These are phyloP conservation scores for Amyloporia xantha DNA, from an alignment of 768 basidiomycete species.

Conservation along the genomic window DNA sequence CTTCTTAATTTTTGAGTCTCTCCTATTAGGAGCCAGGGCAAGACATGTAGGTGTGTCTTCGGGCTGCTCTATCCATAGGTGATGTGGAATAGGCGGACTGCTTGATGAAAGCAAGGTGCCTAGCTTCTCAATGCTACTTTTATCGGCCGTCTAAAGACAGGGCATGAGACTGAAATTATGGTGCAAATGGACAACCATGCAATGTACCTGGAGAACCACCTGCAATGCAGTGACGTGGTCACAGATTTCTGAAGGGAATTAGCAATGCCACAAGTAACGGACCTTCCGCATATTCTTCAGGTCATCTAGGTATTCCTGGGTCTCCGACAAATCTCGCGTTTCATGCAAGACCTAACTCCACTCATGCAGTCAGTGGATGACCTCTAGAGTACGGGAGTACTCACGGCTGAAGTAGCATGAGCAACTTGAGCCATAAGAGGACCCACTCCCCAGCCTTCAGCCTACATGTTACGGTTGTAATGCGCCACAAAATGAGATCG, in stretches of 20 bases:
- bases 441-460: slow-evolving; percentile 37
- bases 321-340: slow-evolving; percentile 31
- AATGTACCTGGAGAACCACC: slow-evolving; percentile 35
- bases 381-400: no score
- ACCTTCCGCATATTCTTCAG: slow-evolving; percentile 38
- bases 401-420: slow-evolving; percentile 37
- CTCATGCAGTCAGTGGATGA: no score
- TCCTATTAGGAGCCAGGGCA: slow-evolving; percentile 36
- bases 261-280: no score
- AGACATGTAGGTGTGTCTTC: slow-evolving; percentile 37
- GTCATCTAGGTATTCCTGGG: slow-evolving; percentile 32
- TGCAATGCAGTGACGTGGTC: slow-evolving; percentile 9
- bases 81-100: slow-evolving; percentile 28
- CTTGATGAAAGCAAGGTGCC: slow-evolving; percentile 21
- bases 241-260: no score
- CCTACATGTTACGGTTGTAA: slow-evolving; percentile 17
- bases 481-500: no score
- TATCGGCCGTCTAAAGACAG: slow-evolving; percentile 27
- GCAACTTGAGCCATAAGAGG: slow-evolving; percentile 40
- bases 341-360: slow-evolving; percentile 36
- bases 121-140: slow-evolving; percentile 27
- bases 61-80: slow-evolving; percentile 39
- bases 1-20: slow-evolving; percentile 31
- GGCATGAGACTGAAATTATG: no score
- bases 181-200: no score